Conservation (phyloP, 176 grass and related monocot genomes). For the Puya raimondii region DNA sequence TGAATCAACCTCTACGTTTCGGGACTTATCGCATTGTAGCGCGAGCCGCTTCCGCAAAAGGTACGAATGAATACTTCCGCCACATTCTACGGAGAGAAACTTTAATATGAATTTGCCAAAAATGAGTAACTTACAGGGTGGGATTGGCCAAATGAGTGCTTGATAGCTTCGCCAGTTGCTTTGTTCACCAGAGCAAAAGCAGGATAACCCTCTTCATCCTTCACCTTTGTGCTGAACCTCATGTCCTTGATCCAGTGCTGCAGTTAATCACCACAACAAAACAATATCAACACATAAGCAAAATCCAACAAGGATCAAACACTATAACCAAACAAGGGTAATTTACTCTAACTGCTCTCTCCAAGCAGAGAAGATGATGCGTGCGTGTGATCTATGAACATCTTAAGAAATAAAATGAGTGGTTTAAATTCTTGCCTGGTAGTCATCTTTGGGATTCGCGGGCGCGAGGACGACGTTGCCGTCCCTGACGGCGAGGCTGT, state of each 20-base stretch:
- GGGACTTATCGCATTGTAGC: too few species aligned
- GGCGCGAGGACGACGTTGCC: slow-evolving; percentile 14
- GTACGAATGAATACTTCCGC: too few species aligned
- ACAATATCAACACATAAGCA: not conserved
- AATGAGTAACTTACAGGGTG: slow-evolving; percentile 43
- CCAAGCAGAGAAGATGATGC: not conserved
- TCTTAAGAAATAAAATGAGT: too few species aligned
- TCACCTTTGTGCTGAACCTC: slow-evolving; percentile 62
- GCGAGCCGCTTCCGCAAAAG: too few species aligned
- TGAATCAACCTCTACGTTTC: too few species aligned
- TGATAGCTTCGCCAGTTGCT: slow-evolving; percentile 73
- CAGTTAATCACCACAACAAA: not conserved
- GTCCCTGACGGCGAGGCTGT: slow-evolving; percentile 7
- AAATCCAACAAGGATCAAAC: not conserved
- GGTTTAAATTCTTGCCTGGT: slow-evolving; percentile 4
- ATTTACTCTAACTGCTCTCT: too few species aligned
- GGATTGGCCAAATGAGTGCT: slow-evolving; percentile 67
- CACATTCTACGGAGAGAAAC: too few species aligned
- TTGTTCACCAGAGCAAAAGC: slow-evolving; percentile 76
- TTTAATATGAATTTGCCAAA: not conserved
- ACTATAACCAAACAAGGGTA: too few species aligned
- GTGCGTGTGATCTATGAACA: not conserved
- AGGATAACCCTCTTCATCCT: slow-evolving; percentile 83
- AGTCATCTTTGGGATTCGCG: slow-evolving; percentile 11
- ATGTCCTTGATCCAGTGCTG: slow-evolving; percentile 93